These are phyloP conservation scores for Penicillium malachiteum DNA, from an alignment of 495 filamentous ascomycete species.

Conservation along the genomic window DNA sequence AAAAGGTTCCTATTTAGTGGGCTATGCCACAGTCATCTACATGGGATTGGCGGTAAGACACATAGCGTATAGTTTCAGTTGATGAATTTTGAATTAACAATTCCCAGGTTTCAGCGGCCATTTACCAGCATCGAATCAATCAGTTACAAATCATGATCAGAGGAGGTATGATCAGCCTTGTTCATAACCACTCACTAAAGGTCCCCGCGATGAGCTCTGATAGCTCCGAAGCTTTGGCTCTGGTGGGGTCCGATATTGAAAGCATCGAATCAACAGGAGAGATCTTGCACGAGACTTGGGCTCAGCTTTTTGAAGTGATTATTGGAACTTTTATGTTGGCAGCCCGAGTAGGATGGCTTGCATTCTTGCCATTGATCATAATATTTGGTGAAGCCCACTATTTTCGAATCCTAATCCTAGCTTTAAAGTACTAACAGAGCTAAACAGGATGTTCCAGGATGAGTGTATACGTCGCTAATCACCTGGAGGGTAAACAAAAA, in stretches of 20 bases:
- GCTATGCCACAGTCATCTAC: conserved; percentile 6
- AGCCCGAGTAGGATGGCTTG: conserved; percentile 44
- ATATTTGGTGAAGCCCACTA: conserved; percentile 6
- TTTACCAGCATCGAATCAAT: conserved; percentile 50
- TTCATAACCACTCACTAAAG: conserved; percentile 40
- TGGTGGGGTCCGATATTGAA: conserved; percentile 56
- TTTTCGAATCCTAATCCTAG: too few species aligned
- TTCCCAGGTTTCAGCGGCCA: conserved; percentile 36
- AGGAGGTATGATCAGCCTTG: conserved; percentile 46
- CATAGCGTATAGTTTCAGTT: too few species aligned
- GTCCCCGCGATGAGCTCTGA: conserved; percentile 33
- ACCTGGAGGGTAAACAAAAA: conserved; percentile 24
- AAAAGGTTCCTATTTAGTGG: background rate
- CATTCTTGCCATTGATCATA: conserved; percentile 46
- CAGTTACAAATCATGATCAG: conserved; percentile 49
- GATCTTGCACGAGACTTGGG: conserved; percentile 52
- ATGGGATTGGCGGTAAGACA: conserved; percentile 9
- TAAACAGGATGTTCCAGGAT: conserved; percentile 16
- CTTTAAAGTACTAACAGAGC: too few species aligned
- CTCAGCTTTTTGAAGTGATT: conserved; percentile 49
- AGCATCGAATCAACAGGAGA: conserved; percentile 33
- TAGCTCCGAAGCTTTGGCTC: conserved; percentile 45
- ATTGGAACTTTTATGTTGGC: conserved; percentile 52
- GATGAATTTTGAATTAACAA: background rate
- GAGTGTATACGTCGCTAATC: conserved; percentile 28